A percentile compares a stretch with the other conserved stretches of the same genome.
Evolutionary conservation across 371 early-diverging fungal species (phyloP).

Genomic region (Saksenaea oblongispora): DNA sequence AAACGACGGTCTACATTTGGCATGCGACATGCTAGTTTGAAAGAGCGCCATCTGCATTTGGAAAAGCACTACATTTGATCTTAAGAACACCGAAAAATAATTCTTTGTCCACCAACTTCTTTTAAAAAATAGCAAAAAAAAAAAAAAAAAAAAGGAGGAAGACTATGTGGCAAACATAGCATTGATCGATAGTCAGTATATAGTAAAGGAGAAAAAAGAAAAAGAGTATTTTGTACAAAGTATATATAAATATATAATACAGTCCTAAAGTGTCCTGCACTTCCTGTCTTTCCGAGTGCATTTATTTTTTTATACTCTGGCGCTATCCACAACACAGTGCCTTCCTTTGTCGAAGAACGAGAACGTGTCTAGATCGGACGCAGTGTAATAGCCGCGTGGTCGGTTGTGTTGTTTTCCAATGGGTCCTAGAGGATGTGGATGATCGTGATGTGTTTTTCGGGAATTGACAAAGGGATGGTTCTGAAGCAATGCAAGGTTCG

Average conservation of each 20-base stretch:
- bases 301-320: neutral
- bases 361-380: neutral
- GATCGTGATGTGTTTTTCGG: neutral
- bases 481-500: conserved; percentile 7
- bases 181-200: neutral
- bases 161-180: neutral
- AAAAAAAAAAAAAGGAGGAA: no score
- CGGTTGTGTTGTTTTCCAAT: neutral
- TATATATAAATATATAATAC: neutral
- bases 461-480: conserved; percentile 5
- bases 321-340: neutral
- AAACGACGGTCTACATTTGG: no score
- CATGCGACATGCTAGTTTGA: no score
- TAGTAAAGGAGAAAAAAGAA: neutral
- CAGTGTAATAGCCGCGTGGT: neutral
- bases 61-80: no score
- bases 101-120: no score
- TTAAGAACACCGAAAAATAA: no score
- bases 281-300: neutral
- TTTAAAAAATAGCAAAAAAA: neutral
- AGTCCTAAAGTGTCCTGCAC: conserved; percentile 1
- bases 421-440: neutral
- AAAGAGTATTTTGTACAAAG: neutral
- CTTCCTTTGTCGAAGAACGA: conserved; percentile 1
- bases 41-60: no score